phyloP scores from a whole-genome alignment of 1,284 basidiomycete species.

The Ceratobasidium sp. region DNA sequence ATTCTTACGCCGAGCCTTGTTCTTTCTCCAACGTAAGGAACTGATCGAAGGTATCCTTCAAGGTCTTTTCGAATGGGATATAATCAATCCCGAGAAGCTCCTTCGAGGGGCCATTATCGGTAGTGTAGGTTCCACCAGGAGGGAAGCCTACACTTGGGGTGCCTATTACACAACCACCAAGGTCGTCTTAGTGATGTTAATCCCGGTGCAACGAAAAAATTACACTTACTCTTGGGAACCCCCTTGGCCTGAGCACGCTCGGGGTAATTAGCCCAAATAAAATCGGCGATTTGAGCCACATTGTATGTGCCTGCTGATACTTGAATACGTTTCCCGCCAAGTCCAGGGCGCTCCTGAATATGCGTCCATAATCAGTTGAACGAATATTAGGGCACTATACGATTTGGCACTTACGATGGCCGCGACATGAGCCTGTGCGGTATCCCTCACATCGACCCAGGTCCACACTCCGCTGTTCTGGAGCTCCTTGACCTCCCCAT shows the following conservation, averaged over 20 bases:
- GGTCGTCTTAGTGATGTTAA: background rate
- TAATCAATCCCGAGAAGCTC: constrained; percentile 36
- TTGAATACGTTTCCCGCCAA: constrained; percentile 33
- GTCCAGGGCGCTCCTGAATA: constrained; percentile 4
- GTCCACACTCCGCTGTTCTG: background rate
- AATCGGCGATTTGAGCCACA: constrained; percentile 18
- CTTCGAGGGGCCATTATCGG: constrained; percentile 37
- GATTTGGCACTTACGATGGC: no score
- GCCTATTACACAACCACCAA: background rate
- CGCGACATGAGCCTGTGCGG: background rate
- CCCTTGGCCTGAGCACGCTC: constrained; percentile 32
- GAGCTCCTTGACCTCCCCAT: background rate
- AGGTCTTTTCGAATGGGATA: constrained; percentile 30
- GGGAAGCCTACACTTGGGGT: constrained; percentile 25
- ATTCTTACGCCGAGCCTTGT: background rate
- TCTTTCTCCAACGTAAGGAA: constrained; percentile 34
- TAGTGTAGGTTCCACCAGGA: constrained; percentile 6
- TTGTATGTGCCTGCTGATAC: constrained; percentile 31
- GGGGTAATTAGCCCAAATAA: constrained; percentile 37
- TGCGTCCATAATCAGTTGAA: constrained; percentile 16
- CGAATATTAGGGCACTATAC: background rate
- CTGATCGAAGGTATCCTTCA: constrained; percentile 35
- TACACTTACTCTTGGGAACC: constrained; percentile 28
- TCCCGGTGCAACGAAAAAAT: background rate
- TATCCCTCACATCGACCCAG: background rate